Conservation (phyloP, 2,329 filamentous ascomycete species). For the Ophiostoma sp. region DNA sequence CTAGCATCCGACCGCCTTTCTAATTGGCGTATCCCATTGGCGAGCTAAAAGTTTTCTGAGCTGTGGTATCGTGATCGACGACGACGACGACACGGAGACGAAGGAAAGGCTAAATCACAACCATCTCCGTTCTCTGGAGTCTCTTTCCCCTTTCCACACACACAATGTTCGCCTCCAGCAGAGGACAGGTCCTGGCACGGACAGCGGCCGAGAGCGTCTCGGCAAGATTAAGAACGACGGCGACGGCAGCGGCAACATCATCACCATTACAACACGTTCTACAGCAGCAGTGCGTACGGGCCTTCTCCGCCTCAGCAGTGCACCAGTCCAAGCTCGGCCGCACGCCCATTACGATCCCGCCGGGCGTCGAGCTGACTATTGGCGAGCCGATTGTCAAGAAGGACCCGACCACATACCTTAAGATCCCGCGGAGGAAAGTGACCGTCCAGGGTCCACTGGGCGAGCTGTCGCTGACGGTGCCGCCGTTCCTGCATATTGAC, state of each 20-base stretch:
- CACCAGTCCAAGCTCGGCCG: constrained; percentile 78
- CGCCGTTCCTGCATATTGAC: constrained; percentile 67
- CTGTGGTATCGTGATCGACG: constrained; percentile 13
- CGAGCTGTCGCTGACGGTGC: constrained; percentile 70
- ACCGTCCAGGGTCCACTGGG: constrained; percentile 78
- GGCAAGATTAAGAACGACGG: not conserved
- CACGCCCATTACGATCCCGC: constrained; percentile 72
- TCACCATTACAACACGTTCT: not conserved
- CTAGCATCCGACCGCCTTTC: not conserved
- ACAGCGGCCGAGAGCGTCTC: constrained; percentile 46
- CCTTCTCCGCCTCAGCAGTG: constrained; percentile 65
- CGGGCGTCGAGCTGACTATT: constrained; percentile 71
- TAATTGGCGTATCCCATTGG: constrained; percentile 2
- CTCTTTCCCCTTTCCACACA: not conserved
- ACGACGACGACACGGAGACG: not conserved
- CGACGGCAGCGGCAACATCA: constrained; percentile 35
- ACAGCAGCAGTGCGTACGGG: constrained; percentile 15
- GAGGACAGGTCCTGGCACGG: constrained; percentile 49
- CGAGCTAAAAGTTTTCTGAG: constrained; percentile 24
- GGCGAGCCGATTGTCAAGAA: constrained; percentile 54
- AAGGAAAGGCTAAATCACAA: not conserved
- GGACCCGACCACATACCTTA: constrained; percentile 54
- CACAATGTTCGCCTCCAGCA: constrained; percentile 35
- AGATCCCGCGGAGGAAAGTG: constrained; percentile 60
- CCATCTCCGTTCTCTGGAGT: not conserved